Percentiles rank a stretch among this genome's conserved stretches.
Evolutionary conservation across 2,329 filamentous ascomycete species (phyloP).

Genomic region (Hymenotorrendiella dingleyae): DNA sequence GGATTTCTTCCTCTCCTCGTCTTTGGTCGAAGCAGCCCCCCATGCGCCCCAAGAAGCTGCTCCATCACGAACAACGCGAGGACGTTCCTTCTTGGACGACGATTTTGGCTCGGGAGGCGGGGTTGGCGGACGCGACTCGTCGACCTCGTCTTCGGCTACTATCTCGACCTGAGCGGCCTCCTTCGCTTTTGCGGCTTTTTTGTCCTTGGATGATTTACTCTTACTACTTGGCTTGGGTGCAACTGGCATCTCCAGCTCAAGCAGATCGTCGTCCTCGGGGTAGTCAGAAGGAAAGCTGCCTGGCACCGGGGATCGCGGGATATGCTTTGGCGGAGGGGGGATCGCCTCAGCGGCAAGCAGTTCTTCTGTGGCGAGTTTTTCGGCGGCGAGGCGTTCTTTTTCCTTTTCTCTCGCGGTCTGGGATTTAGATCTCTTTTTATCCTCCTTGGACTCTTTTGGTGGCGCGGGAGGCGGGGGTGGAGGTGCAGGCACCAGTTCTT

Average conservation of each 20-base stretch:
- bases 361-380: constrained; percentile 34
- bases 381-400: no score
- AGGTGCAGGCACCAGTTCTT: constrained; percentile 27
- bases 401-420: constrained; percentile 34
- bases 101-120: constrained; percentile 50
- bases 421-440: constrained; percentile 36
- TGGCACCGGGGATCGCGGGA: constrained; percentile 39
- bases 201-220: constrained; percentile 35
- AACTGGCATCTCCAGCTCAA: constrained; percentile 45
- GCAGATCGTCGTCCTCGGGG: constrained; percentile 35
- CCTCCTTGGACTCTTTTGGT: constrained; percentile 37
- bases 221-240: constrained; percentile 38
- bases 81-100: constrained; percentile 69
- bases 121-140: constrained; percentile 33
- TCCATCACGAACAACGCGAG: constrained; percentile 64
- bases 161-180: not conserved
- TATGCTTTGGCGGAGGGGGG: constrained; percentile 32
- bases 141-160: constrained; percentile 27
- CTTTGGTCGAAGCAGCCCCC: constrained; percentile 47
- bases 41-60: constrained; percentile 72
- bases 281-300: constrained; percentile 53
- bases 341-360: constrained; percentile 26
- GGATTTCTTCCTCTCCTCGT: constrained; percentile 26
- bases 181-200: constrained; percentile 20
- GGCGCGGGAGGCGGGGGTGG: constrained; percentile 35